Percentiles rank a stretch among this genome's conserved stretches.
Evolutionary conservation across 108 stramenopile genomes (phyloP).

Genomic region (Mediolabrus comicus): DNA sequence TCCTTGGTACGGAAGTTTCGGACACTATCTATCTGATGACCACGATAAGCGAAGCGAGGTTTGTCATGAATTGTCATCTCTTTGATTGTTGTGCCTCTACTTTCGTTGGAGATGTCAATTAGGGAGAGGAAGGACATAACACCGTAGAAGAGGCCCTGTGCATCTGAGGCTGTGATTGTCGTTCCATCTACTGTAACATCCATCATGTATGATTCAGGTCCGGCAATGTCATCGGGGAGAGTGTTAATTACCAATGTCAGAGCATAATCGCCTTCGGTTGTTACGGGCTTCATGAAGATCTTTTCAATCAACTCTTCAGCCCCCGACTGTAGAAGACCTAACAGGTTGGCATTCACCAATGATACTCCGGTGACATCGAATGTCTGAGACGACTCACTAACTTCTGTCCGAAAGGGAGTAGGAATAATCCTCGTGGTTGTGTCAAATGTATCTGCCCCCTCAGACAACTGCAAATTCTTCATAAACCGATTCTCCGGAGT

Average conservation of each 20-base stretch:
- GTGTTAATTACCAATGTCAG: not conserved
- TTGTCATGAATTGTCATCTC: slow-evolving; percentile 48
- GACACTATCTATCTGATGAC: slow-evolving; percentile 74
- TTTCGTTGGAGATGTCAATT: not conserved
- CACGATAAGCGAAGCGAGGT: slow-evolving; percentile 71
- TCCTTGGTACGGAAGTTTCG: slow-evolving; percentile 73
- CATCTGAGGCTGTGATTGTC: slow-evolving; percentile 5
- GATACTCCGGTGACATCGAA: slow-evolving; percentile 1
- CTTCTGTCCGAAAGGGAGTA: slow-evolving; percentile 7
- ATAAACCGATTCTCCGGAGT: slow-evolving; percentile 4
- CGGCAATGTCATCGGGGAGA: not conserved
- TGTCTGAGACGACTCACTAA: not conserved
- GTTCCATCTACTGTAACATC: slow-evolving; percentile 4
- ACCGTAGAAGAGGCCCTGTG: slow-evolving; percentile 7
- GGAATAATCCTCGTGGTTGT: slow-evolving; percentile 2
- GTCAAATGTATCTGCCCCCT: not conserved
- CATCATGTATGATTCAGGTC: not conserved
- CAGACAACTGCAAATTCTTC: not conserved
- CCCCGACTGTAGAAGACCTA: not conserved
- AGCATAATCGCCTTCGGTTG: not conserved
- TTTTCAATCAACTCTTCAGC: not conserved
- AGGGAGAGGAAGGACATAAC: slow-evolving; percentile 14
- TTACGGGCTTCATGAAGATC: not conserved
- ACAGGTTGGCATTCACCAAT: not conserved
- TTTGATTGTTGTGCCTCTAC: not conserved